Evolutionary conservation across 352 stramenopile species (phyloP).

Genomic region (Phytopythium litorale): DNA sequence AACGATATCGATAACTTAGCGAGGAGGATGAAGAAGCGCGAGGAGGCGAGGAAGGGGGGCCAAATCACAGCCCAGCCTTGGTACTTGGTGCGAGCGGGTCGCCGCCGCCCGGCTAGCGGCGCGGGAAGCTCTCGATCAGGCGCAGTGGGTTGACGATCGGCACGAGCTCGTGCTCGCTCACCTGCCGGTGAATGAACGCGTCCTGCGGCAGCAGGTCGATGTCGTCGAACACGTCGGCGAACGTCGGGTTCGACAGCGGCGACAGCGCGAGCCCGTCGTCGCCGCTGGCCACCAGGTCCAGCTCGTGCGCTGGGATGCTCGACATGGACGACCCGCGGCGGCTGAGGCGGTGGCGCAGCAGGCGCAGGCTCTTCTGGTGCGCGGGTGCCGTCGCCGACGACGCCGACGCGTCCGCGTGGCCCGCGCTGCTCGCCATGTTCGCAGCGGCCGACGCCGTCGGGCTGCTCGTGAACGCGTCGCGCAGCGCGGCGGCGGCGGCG

Average conservation of each 20-base stretch:
- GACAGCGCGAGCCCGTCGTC: slow-evolving; percentile 5
- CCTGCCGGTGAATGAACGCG: slow-evolving; percentile 54
- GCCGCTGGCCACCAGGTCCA: slow-evolving; percentile 35
- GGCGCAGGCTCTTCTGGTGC: slow-evolving; percentile 9
- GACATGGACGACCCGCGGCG: slow-evolving; percentile 31
- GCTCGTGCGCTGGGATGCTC: slow-evolving; percentile 54
- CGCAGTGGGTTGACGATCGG: slow-evolving; percentile 15
- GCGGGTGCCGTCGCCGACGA: neutral
- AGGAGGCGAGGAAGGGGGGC: neutral
- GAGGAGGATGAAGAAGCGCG: neutral
- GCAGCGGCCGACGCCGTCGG: neutral
- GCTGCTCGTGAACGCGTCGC: neutral
- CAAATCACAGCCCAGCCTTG: neutral
- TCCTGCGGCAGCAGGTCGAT: slow-evolving; percentile 40
- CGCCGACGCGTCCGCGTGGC: neutral
- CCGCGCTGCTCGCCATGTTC: neutral
- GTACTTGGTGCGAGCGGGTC: neutral
- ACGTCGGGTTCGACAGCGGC: slow-evolving; percentile 22
- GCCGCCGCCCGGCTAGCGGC: slow-evolving; percentile 8
- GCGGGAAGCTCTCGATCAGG: slow-evolving; percentile 33
- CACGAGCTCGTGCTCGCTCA: slow-evolving; percentile 3
- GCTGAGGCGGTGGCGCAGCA: slow-evolving; percentile 19
- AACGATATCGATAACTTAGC: slow-evolving; percentile 3
- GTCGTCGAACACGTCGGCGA: slow-evolving; percentile 62
- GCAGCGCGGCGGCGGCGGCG: slow-evolving; percentile 11